A percentile compares a stretch with the other conserved stretches of the same genome.
phyloP scores from a whole-genome alignment of 2,329 filamentous ascomycete species.

The Arthrobotrys sphaeroides region DNA sequence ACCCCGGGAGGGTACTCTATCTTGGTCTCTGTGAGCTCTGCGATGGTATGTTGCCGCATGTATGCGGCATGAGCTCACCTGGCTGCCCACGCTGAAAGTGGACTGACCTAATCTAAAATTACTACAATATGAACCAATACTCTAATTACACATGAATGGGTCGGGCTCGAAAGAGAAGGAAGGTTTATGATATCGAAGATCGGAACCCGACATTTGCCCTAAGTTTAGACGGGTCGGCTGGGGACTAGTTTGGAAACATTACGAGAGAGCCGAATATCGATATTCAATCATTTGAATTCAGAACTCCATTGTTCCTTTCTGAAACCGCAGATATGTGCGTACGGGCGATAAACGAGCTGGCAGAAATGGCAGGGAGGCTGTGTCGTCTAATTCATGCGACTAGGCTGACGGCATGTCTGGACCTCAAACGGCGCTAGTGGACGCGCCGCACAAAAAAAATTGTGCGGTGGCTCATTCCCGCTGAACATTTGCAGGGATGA shows the following conservation, averaged over 20 bases:
- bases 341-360: constrained; percentile 1
- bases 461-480: neutral
- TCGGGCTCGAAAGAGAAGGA: neutral
- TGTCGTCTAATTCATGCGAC: neutral
- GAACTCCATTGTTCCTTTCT: neutral
- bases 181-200: neutral
- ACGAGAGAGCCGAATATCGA: neutral
- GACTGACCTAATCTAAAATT: constrained; percentile 1
- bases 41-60: too few species aligned
- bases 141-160: neutral
- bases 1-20: neutral
- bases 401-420: constrained; percentile 9
- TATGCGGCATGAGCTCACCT: neutral
- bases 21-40: neutral
- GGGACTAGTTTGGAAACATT: too few species aligned
- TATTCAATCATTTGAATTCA: neutral
- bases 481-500: neutral
- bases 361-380: neutral
- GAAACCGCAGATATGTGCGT: neutral
- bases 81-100: too few species aligned
- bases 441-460: neutral
- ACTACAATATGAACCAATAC: too few species aligned
- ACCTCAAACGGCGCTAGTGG: neutral
- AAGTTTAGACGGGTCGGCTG: neutral
- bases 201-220: neutral